Percentiles rank a stretch among this genome's conserved stretches.
Evolutionary conservation across 371 early-diverging fungal species (phyloP).

Genomic region (Mucor sp.): DNA sequence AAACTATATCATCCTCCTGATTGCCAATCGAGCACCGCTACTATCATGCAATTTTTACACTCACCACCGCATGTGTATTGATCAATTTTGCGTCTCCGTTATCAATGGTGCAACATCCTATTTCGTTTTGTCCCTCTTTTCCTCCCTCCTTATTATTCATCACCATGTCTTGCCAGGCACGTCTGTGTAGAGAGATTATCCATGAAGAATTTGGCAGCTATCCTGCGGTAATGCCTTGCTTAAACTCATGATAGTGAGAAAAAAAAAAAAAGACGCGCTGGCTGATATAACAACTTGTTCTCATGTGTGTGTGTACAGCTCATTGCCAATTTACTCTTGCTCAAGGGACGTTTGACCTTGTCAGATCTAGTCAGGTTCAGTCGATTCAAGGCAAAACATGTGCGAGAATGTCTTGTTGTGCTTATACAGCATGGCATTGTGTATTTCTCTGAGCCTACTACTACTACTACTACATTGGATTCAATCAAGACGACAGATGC

Average conservation of each 20-base stretch:
- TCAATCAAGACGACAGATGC: slow-evolving; percentile 42
- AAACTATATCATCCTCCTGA: too few species aligned
- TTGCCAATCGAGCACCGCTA: too few species aligned
- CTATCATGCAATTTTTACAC: too few species aligned
- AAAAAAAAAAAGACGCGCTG: background rate
- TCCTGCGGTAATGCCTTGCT: slow-evolving; percentile 28
- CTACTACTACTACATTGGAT: too few species aligned
- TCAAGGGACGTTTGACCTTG: slow-evolving; percentile 44
- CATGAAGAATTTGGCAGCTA: slow-evolving; percentile 50
- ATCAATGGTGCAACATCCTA: background rate
- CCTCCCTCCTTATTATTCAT: background rate
- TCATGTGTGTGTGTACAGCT: background rate
- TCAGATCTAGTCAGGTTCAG: slow-evolving; percentile 41
- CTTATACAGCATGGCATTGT: slow-evolving; percentile 46
- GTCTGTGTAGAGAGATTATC: slow-evolving; percentile 50
- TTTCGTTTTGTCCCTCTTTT: background rate
- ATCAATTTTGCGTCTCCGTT: background rate
- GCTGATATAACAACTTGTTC: background rate
- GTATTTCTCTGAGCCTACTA: slow-evolving; percentile 49
- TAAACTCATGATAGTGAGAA: background rate
- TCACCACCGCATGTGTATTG: background rate
- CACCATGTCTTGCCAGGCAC: slow-evolving; percentile 41
- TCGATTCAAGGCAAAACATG: slow-evolving; percentile 29
- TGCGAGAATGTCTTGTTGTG: slow-evolving; percentile 41
- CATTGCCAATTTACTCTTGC: background rate